Evolutionary conservation across 345 rosid species (phyloP).

Genomic region (Salix dunnii): DNA sequence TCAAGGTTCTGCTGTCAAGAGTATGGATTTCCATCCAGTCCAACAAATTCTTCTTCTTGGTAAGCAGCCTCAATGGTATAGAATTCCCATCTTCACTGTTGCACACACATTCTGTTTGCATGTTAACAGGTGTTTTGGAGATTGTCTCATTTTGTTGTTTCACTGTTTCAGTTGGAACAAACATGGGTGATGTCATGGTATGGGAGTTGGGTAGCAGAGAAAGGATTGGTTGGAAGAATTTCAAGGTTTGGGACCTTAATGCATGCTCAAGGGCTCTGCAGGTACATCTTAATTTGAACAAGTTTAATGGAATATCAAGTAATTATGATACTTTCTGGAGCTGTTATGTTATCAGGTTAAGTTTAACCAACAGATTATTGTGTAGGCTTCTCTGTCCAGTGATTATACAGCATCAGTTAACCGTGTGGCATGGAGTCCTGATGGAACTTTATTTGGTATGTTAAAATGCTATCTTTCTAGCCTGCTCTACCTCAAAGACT

Average conservation of each 20-base stretch:
- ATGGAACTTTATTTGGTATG: slow-evolving; percentile 76
- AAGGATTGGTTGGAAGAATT: slow-evolving; percentile 51
- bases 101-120: not conserved
- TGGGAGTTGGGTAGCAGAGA: slow-evolving; percentile 77
- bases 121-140: slow-evolving; percentile 1
- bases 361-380: slow-evolving; percentile 11
- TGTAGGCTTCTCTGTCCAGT: slow-evolving; percentile 52
- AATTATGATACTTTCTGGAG: not conserved
- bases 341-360: not conserved
- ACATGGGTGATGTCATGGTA: slow-evolving; percentile 58
- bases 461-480: slow-evolving; percentile 1
- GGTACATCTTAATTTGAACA: slow-evolving; percentile 36
- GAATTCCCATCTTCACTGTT: not conserved
- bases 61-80: slow-evolving; percentile 28
- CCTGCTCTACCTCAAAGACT: not conserved
- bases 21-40: slow-evolving; percentile 88
- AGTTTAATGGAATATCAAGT: slow-evolving; percentile 12
- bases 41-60: slow-evolving; percentile 80
- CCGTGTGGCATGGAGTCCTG: slow-evolving; percentile 86
- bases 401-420: slow-evolving; percentile 63
- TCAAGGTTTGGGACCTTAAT: slow-evolving; percentile 64
- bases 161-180: slow-evolving; percentile 69
- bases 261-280: slow-evolving; percentile 54
- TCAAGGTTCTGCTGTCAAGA: slow-evolving; percentile 72
- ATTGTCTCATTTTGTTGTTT: slow-evolving; percentile 10